Evolutionary conservation across 495 filamentous ascomycete genomes (phyloP), one percentile per base, ranked within the genome.

Genomic region (Amphirosellinia nigrospora): DNA sequence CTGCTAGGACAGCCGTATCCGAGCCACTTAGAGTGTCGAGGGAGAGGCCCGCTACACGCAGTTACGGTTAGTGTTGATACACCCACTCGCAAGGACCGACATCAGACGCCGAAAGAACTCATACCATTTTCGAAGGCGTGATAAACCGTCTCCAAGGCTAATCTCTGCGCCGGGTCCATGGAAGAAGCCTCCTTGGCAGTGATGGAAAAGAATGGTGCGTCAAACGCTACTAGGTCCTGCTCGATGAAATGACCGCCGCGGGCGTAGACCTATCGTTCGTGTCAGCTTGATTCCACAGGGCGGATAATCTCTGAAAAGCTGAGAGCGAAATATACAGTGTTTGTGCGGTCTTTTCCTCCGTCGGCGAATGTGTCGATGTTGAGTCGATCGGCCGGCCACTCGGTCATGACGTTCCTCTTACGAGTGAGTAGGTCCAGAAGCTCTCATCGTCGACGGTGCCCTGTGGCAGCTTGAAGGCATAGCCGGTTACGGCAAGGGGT

Each of bases 61-160:
- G n/a, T n/a, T n/a, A n/a, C n/a, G n/a, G n/a, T n/a, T n/a, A n/a
- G n/a, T n/a, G n/a, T n/a, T n/a, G n/a, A n/a, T n/a, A n/a, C n/a
- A n/a, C n/a, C n/a, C n/a, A n/a, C n/a, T n/a, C n/a, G n/a, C n/a
- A n/a, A n/a, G n/a, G n/a, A n/a, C n/a, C n/a, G n/a, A n/a, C n/a
- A n/a, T n/a, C n/a, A n/a, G n/a, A n/a, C n/a, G n/a, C n/a, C n/a
- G n/a, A n/a, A n/a, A n/a, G n/a, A n/a, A n/a, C n/a, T n/a, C n/a
- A n/a, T 48, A 48, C 45, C 45, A 10, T 48, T 41, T 19, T 61
- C 58, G 23, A 61, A 41, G 4, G 58, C 58, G 19, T 61, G 58
- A 8, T 61, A 61, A 1, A 19, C 32, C 7, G 30, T 34, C 32
- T 61, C 58, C 32, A 61, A 11, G n/a, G 38, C 32, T 23, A 32